Evolutionary conservation across 352 stramenopile species (phyloP), one percentile per base, ranked within the genome.

Genomic region (Globisporangium radiosum): DNA sequence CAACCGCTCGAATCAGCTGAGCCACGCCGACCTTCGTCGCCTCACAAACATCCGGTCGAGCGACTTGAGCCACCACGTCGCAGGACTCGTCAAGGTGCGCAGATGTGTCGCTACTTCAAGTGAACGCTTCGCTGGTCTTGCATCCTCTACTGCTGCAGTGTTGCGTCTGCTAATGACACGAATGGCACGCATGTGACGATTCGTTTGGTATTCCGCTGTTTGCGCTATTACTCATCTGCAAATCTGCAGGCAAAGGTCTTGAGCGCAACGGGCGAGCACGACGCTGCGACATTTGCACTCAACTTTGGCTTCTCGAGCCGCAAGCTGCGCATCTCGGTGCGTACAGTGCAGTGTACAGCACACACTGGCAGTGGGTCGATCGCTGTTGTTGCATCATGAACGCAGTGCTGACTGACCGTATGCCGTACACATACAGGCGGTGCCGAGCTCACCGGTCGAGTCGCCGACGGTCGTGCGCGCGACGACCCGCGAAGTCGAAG

Each of bases 61-160:
- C 60, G 85, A 93, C 37, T 70, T 83, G 8, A 62, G 62, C 14
- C 81, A 92, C 51, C 83, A 93, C 58, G 56, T 89, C 40, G 70
- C 73, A 42, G 88, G 74, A 52, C 74, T 94, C 13, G 69, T 90
- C 36, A 94, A 94, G 75, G 85, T 90, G 60, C 3, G 57, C 59
- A 25, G 15, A 19, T 1, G 13, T 50, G 45, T 19, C 40, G 11
- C 40, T 44, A 13, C 40, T 9, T 43, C 43, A 43, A 25, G 25
- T 25, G 25, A 25, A 25, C 25, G 25, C 25, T 25, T 25, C 25
- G 25, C 25, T 25, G 25, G 25, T 25, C 25, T 25, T 25, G 25
- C 25, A 5, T 59, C 15, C 5, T 25, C 8, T 25, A 13, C 9
- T 2, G n/a, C 6, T 49, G n/a, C 7, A 11, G 14, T 7, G 48